Evolutionary conservation across 768 basidiomycete genomes (phyloP), one percentile per base, ranked within the genome.

Genomic region (Terana coerulea): DNA sequence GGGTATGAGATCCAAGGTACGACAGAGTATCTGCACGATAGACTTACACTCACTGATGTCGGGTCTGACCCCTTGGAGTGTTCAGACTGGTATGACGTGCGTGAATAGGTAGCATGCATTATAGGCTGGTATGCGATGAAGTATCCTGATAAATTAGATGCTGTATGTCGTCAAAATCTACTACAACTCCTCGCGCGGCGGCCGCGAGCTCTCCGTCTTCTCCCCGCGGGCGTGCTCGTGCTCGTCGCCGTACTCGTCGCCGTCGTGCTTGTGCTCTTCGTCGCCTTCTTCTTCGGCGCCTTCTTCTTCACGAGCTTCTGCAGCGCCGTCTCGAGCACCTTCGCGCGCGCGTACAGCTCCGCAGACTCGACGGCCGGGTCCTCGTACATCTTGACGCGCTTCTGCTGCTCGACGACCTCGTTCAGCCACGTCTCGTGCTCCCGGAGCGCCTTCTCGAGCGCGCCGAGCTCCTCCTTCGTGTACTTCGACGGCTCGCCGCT

Each of bases 351-450:
- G 70, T 85, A 86, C 81, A 98, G 84, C 69, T 98, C 94, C 59
- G 72, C 79, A 44, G 86, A 88, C 69, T 84, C 78, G 28, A 98
- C 80, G n/a, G 87, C 87, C 3, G 94, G 92, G 63, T 97, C 84
- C 63, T 91, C 83, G 60, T 88, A 80, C 64, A 75, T 69, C 67
- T 84, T 78, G 43, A 86, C 78, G 49, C 62, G 68, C 71, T 86
- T 88, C 72, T 97, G 95, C 69, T 81, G 84, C 72, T 88, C 86
- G 14, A 94, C 86, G 69, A 80, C 79, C 50, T 81, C 84, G 57
- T 83, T 75, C 55, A 98, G 72, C 97, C 97, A 99, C 24, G 70
- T 57, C 68, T 91, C 90, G 60, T 91, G 85, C 45, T 89, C 88
- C 61, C 79, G 80, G 51, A 97, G 71, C 51, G 83, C 75, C 63